Base-by-base conservation (phyloP, 345 rosid species). In the Eucalyptus marginata region DNA sequence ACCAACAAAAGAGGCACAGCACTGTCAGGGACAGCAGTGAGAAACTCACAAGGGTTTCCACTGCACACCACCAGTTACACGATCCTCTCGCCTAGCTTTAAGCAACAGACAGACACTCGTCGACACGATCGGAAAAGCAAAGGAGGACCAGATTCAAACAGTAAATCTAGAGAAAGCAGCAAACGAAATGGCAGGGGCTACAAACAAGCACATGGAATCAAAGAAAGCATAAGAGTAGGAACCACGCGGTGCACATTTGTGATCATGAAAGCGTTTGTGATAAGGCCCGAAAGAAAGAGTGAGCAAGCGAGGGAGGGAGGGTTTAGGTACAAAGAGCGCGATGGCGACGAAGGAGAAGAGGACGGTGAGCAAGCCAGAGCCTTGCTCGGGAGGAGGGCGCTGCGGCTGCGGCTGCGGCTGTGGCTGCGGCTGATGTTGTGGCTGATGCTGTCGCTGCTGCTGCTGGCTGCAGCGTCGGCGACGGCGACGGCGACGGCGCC, bases 321-420 rank as follows among this genome's bases (percentile, higher is more conserved):
- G 5, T 40, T 88, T 68, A 49, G 66, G 86, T 93, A 96, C 98
- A 90, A 91, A 40, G 31, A 91, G 89, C 79, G 92, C 64, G 88
- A 96, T 91, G 59, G 89, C 96, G 68, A 92, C 43, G 80, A 95
- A 94, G 62, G 91, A 62, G 88, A 94, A 59, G 66, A 96, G 93
- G 7, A 92, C 87, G 15, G 94, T 8, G 90, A 92, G 59, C 33
- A 93, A 87, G 17, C 92, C 80, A 50, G 95, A 83, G 87, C 90
- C 90, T 29, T 91, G 93, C 5, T 95, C 90, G 31, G 90, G 93
- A 46, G 91, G 90, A 5, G 86, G 93, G 33, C 85, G 88, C 51
- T 36, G 95, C 17, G 91, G 87, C 81, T 31, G 80, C 80, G 24
- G 80, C 80, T 31, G 80, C 43, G 24, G 43, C 80, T 16, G 79